phyloP scores from a whole-genome alignment of 805 yeast genomes.

The Pichia scutulata region DNA sequence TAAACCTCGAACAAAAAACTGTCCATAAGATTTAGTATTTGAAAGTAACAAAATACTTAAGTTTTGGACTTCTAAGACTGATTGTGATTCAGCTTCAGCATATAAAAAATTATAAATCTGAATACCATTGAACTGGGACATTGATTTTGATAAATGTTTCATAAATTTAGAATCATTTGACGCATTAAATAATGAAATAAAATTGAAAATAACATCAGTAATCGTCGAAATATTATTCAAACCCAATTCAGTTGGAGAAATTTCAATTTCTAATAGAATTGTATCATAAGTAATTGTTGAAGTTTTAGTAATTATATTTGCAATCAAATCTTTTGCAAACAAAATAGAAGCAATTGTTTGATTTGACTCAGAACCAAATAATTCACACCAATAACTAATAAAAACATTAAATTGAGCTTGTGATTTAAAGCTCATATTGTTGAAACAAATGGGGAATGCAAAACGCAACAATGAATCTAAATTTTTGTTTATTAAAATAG shows the following conservation, averaged over 20 bases:
- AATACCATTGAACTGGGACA: slow-evolving; percentile 42
- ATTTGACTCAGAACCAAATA: slow-evolving; percentile 56
- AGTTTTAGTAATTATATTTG: slow-evolving; percentile 34
- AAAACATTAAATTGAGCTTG: slow-evolving; percentile 24
- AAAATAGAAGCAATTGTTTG: slow-evolving; percentile 41
- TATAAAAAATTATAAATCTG: slow-evolving; percentile 40
- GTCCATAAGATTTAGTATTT: slow-evolving; percentile 24
- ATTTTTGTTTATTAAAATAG: slow-evolving; percentile 31
- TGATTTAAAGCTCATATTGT: slow-evolving; percentile 6
- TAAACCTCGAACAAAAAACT: slow-evolving; percentile 38
- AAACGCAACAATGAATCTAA: slow-evolving; percentile 35
- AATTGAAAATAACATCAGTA: slow-evolving; percentile 29
- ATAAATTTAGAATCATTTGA: slow-evolving; percentile 4
- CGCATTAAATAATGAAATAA: slow-evolving; percentile 16
- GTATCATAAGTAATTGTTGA: slow-evolving; percentile 15
- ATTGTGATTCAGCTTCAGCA: slow-evolving; percentile 29
- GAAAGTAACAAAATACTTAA: slow-evolving; percentile 34
- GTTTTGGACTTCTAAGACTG: slow-evolving; percentile 42
- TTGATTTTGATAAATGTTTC: slow-evolving; percentile 30
- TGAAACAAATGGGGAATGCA: slow-evolving; percentile 28
- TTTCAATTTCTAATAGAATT: slow-evolving; percentile 37
- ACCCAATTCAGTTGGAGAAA: slow-evolving; percentile 43
- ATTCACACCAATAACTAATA: slow-evolving; percentile 42
- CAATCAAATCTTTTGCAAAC: slow-evolving; percentile 28
- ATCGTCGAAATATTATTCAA: slow-evolving; percentile 29